Evolutionary conservation across 371 early-diverging fungal species (phyloP), one percentile per base, ranked within the genome.

Genomic region (Gilbertella persicaria): DNA sequence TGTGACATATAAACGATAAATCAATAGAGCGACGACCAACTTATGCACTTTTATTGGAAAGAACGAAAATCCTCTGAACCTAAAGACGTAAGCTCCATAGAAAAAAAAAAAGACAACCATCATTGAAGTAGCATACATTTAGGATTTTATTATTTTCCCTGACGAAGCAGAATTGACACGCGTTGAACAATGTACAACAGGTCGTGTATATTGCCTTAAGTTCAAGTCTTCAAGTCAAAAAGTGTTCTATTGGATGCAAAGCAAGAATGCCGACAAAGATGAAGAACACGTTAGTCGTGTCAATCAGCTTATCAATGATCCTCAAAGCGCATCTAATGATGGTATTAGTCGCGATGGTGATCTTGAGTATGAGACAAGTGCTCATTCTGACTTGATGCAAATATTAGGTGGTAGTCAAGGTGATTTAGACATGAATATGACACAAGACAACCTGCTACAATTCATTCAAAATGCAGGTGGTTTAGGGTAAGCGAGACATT

Each of bases 191-290:
- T 85, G 84, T 53, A 79, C 90, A 7, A 79, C 79, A 26, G 93
- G 84, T 7, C 89, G 92, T 42, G 91, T 91, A 0, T 82, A 83
- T 58, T 66, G 89, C 33, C 74, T 93, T 28, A 81, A 84, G 62
- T 92, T 88, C 70, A 83, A 83, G 66, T 85, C 90, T 0, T 89
- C 90, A 3, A 71, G 75, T 53, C 83, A 85, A 63, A 82, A 85
- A 33, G 64, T 80, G 38, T 92, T 93, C 66, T 90, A 88, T 53
- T 93, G 93, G 93, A 84, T 91, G 77, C 93, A 93, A 60, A 85
- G 80, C 47, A 70, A 79, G 28, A 78, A 80, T 43, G 74, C 69
- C 21, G 79, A 77, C 14, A 71, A 77, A 53, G 87, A 87, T 50
- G 74, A 71, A 28, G 83, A 80, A 49, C 44, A 78, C 20, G 67